phyloP scores from a whole-genome alignment of 352 stramenopile genomes.

The Pythium rhizo-oryzae region DNA sequence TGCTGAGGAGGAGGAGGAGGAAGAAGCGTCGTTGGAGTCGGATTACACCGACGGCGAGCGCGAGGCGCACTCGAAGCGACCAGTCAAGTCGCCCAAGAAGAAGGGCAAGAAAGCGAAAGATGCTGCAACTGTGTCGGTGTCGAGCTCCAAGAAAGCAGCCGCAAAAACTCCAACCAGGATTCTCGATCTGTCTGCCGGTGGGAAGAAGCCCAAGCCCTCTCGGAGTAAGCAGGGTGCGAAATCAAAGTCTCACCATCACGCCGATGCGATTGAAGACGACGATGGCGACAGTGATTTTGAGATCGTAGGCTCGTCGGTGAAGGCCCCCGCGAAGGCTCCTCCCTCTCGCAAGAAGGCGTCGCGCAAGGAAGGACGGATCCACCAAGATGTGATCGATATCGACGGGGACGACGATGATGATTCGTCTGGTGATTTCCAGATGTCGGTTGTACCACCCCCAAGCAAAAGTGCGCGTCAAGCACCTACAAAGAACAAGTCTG shows the following conservation, averaged over 20 bases:
- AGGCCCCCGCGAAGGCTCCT: slow-evolving; percentile 8
- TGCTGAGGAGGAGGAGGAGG: slow-evolving; percentile 1
- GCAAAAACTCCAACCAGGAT: neutral
- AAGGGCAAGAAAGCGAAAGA: neutral
- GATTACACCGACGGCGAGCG: slow-evolving; percentile 22
- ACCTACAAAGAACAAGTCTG: neutral
- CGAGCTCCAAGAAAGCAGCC: slow-evolving; percentile 8
- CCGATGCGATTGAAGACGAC: slow-evolving; percentile 17
- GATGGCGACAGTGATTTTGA: slow-evolving; percentile 24
- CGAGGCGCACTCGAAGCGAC: neutral
- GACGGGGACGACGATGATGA: slow-evolving; percentile 21
- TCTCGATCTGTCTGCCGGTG: slow-evolving; percentile 11
- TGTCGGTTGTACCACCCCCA: neutral
- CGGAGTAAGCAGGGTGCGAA: neutral
- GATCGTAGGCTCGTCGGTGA: slow-evolving; percentile 9
- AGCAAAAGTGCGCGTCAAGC: neutral
- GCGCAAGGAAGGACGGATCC: slow-evolving; percentile 25
- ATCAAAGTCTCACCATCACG: neutral
- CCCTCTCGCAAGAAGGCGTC: slow-evolving; percentile 22
- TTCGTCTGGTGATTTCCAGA: slow-evolving; percentile 5
- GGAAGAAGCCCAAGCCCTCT: slow-evolving; percentile 1
- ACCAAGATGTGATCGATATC: slow-evolving; percentile 18
- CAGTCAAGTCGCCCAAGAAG: neutral
- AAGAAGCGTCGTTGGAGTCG: slow-evolving; percentile 12
- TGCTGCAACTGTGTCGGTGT: neutral